A percentile compares a stretch with the other conserved stretches of the same genome.
These are phyloP conservation scores for Clarireedia sp. DNA, from an alignment of 2,329 filamentous ascomycete genomes.

Conservation along the genomic window DNA sequence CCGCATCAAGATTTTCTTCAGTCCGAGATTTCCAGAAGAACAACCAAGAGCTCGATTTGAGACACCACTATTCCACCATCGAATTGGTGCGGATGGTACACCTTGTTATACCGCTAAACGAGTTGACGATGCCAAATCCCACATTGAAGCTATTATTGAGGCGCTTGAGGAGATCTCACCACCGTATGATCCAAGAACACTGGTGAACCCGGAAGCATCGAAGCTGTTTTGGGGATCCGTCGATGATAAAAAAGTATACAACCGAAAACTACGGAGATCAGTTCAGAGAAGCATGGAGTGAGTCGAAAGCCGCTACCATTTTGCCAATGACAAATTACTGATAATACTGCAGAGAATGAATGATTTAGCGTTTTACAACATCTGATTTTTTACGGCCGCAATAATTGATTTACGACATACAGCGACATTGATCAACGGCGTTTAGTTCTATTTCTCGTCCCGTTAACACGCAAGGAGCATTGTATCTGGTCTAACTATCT, in stretches of 20 bases:
- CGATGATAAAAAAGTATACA: conserved; percentile 78
- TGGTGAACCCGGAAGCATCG: conserved; percentile 79
- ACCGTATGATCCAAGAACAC: conserved; percentile 80
- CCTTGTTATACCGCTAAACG: conserved; percentile 72
- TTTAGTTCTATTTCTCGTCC: too few relatives aligned
- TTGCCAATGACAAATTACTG: neutral
- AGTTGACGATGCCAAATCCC: conserved; percentile 68
- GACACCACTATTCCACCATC: conserved; percentile 79
- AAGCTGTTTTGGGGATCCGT: conserved; percentile 77
- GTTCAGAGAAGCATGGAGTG: conserved; percentile 62
- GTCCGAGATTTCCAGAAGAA: conserved; percentile 77
- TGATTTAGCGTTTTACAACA: too few relatives aligned
- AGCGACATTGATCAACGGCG: too few relatives aligned
- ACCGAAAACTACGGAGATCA: conserved; percentile 68
- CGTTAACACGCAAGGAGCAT: too few relatives aligned
- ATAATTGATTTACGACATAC: too few relatives aligned
- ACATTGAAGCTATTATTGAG: conserved; percentile 75
- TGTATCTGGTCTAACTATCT: too few relatives aligned
- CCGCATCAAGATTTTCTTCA: conserved; percentile 70
- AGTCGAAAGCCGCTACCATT: conserved; percentile 1
- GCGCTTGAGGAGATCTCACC: conserved; percentile 82
- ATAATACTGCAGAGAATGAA: neutral
- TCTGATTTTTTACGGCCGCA: too few relatives aligned
- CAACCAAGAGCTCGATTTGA: conserved; percentile 78
- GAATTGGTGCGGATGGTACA: conserved; percentile 71